Conservation (phyloP, 208 protist species). For the Giardia duodenalis region DNA sequence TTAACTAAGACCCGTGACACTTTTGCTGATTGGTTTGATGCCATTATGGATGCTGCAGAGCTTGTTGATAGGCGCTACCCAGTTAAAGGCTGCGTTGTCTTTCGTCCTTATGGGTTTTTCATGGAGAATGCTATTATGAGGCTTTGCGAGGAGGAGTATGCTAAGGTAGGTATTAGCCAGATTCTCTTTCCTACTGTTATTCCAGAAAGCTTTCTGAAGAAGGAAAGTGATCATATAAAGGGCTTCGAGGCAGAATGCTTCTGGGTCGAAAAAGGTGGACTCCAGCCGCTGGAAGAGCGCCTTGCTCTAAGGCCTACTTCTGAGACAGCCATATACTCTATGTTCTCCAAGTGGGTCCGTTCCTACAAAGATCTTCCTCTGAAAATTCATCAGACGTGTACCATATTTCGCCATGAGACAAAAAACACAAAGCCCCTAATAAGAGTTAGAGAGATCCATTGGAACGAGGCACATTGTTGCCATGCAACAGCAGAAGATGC, state of each 20-base stretch:
- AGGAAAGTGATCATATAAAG: slow-evolving; percentile 47
- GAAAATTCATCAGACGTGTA: slow-evolving; percentile 50
- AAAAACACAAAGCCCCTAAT: slow-evolving; percentile 49
- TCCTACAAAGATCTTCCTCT: slow-evolving; percentile 48
- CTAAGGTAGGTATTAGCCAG: slow-evolving; percentile 32
- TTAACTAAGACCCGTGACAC: neutral
- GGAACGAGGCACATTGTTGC: slow-evolving; percentile 51
- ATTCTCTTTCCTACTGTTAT: slow-evolving; percentile 48
- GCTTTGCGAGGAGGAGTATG: slow-evolving; percentile 43
- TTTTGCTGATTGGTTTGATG: slow-evolving; percentile 31
- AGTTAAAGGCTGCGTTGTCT: slow-evolving; percentile 48
- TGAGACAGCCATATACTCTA: slow-evolving; percentile 52
- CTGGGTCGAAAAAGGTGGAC: slow-evolving; percentile 46
- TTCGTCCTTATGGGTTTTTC: slow-evolving; percentile 46
- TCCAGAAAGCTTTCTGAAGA: slow-evolving; percentile 41
- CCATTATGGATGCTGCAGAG: slow-evolving; percentile 23
- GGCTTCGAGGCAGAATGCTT: slow-evolving; percentile 47
- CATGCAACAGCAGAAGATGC: slow-evolving; percentile 46
- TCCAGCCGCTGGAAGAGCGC: slow-evolving; percentile 32
- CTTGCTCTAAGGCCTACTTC: slow-evolving; percentile 49
- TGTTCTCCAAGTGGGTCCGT: slow-evolving; percentile 47
- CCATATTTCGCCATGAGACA: slow-evolving; percentile 48
- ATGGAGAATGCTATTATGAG: slow-evolving; percentile 49
- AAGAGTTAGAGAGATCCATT: slow-evolving; percentile 50
- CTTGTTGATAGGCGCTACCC: slow-evolving; percentile 50